Percentiles rank a stretch among this genome's conserved stretches.
Evolutionary conservation across 495 filamentous ascomycete genomes (phyloP).

Genomic region (Aspergillus sclerotiicarbonarius): DNA sequence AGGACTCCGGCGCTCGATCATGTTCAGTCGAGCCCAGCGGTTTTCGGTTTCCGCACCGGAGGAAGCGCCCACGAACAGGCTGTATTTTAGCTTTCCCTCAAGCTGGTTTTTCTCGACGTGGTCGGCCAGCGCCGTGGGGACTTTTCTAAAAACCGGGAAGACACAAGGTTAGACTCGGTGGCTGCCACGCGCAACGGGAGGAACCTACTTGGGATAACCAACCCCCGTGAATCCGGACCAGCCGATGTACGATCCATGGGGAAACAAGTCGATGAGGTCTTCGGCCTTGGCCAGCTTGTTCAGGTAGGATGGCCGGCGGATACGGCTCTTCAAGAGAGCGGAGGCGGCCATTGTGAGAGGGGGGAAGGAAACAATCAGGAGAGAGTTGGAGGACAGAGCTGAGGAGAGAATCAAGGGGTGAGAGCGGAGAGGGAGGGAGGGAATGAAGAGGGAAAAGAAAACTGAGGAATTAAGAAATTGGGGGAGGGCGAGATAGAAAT

Average conservation of each 20-base stretch:
- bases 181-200: not conserved
- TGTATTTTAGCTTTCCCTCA: slow-evolving; percentile 80
- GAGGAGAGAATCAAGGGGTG: slow-evolving; percentile 5
- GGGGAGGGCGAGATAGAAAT: slow-evolving; percentile 26
- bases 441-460: slow-evolving; percentile 15
- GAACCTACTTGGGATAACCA: slow-evolving; percentile 79
- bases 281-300: slow-evolving; percentile 76
- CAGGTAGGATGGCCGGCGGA: slow-evolving; percentile 72
- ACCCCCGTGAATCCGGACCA: slow-evolving; percentile 93
- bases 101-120: slow-evolving; percentile 88
- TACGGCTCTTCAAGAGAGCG: slow-evolving; percentile 69
- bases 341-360: slow-evolving; percentile 55
- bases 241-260: slow-evolving; percentile 78
- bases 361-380: slow-evolving; percentile 9
- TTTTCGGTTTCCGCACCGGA: slow-evolving; percentile 91
- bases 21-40: slow-evolving; percentile 79
- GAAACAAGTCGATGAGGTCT: slow-evolving; percentile 77
- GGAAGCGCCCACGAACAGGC: slow-evolving; percentile 83
- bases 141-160: slow-evolving; percentile 54
- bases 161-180: slow-evolving; percentile 6
- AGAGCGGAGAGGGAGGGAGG: slow-evolving; percentile 11
- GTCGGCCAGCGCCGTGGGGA: slow-evolving; percentile 81
- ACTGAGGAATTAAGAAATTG: slow-evolving; percentile 13
- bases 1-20: slow-evolving; percentile 82
- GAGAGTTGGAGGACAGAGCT: slow-evolving; percentile 1